Evolutionary conservation across 2,329 filamentous ascomycete genomes (phyloP), one percentile per base, ranked within the genome.

Genomic region (Aspergillus candidus): DNA sequence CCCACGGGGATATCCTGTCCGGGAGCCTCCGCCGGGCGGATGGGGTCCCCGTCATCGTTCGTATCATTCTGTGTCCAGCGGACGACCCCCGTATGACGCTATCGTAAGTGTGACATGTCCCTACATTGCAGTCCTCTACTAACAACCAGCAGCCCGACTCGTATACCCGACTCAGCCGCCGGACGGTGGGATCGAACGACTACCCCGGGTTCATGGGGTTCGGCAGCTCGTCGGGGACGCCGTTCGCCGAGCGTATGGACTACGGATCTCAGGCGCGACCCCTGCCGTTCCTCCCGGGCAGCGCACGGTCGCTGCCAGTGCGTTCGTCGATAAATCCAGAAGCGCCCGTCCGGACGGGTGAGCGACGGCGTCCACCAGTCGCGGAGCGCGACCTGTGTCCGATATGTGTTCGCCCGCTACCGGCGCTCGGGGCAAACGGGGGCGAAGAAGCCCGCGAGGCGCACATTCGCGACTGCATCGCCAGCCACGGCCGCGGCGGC

Each of bases 381-480:
- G 59, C 64, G 10, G 72, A 74, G 52, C 59, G 61, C 35, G 72
- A 74, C 48, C 57, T 72, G 29, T 75, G 72, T 51, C 72, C 72
- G 4, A 63, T 75, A 14, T 75, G 72, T 44, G 65, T 68, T 38
- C 57, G 50, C 5, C 51, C 48, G 14, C 63, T 74, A 27, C 70
- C 69, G 4, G 57, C 66, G 10, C 53, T 68, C 14, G 65, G 59
- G 7, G 48, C 55, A 2, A 58, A 67, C 39, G 63, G 68, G 15
- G 65, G 61, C 13, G 65, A 72, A 45, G 62, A 62, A 32, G 58
- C 56, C 4, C 69, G 70, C 4, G 72, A 75, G 55, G 61, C 59
- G 3, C 72, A 75, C 47, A 66, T 73, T 12, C 65, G 69, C 5
- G 58, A 57, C 5, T 75, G 72, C 49, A 74, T 72, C 31, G 63